These are phyloP conservation scores for Bruguiera parviflora DNA, from an alignment of 345 rosid species.

Conservation along the genomic window DNA sequence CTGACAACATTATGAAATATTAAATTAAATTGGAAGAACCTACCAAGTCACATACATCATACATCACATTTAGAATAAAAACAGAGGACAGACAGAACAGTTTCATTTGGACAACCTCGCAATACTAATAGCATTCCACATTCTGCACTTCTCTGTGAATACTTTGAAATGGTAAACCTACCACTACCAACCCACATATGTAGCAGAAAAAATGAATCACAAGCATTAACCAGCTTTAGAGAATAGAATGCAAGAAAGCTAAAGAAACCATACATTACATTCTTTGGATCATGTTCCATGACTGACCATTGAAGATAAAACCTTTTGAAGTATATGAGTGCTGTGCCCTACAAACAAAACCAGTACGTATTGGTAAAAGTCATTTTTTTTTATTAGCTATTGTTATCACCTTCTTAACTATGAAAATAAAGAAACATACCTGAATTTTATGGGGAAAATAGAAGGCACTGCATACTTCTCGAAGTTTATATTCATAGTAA, in stretches of 20 bases:
- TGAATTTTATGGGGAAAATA: slow-evolving; percentile 95
- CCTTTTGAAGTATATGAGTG: slow-evolving; percentile 89
- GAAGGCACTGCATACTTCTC: slow-evolving; percentile 95
- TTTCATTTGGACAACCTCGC: too few species aligned
- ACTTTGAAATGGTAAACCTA: neutral
- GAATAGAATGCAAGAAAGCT: slow-evolving; percentile 11
- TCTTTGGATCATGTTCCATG: slow-evolving; percentile 97
- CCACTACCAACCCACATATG: neutral
- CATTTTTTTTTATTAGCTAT: neutral
- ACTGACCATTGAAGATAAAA: slow-evolving; percentile 98
- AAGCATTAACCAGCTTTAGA: slow-evolving; percentile 3
- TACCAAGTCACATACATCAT: too few species aligned
- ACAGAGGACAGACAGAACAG: too few species aligned
- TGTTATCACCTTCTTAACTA: neutral
- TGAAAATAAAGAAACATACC: slow-evolving; percentile 36
- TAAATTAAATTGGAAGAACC: too few species aligned
- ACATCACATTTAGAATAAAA: too few species aligned
- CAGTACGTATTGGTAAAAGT: slow-evolving; percentile 8
- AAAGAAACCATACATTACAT: slow-evolving; percentile 65
- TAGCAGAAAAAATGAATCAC: too few species aligned
- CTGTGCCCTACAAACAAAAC: slow-evolving; percentile 69
- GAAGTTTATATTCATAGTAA: slow-evolving; percentile 81
- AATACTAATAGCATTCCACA: too few species aligned
- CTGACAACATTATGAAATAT: too few species aligned
- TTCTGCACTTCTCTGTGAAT: neutral